phyloP scores from a whole-genome alignment of 257 asterid genomes.

The Forsythia viridissima region DNA sequence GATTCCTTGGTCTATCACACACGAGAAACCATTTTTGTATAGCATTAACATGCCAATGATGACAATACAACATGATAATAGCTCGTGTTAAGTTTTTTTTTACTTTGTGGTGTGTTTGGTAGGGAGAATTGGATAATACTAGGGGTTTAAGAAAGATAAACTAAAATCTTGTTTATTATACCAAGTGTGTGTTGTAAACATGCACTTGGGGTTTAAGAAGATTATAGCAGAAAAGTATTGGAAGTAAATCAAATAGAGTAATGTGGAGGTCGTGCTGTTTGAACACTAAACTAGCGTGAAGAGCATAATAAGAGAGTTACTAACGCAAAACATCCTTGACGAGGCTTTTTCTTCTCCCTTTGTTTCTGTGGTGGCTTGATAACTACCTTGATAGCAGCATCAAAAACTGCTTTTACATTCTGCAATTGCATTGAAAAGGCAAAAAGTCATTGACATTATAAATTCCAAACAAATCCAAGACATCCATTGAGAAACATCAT shows the following conservation, averaged over 20 bases:
- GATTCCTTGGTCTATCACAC: neutral
- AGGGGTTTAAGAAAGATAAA: neutral
- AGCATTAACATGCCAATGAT: neutral
- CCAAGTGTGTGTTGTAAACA: neutral
- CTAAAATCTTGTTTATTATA: neutral
- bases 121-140: neutral
- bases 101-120: neutral
- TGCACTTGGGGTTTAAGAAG: neutral
- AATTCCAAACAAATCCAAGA: neutral
- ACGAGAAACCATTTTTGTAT: no score
- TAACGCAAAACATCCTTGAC: conserved; percentile 64
- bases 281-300: neutral
- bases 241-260: neutral
- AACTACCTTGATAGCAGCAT: conserved; percentile 86
- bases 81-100: neutral
- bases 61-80: neutral
- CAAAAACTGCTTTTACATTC: conserved; percentile 91
- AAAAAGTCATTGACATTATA: conserved; percentile 13
- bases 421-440: conserved; percentile 32
- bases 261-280: neutral
- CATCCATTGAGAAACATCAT: neutral
- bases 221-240: neutral
- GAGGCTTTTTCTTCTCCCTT: conserved; percentile 69
- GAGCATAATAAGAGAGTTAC: conserved; percentile 34
- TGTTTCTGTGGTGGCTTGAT: conserved; percentile 89